Percentiles rank a stretch among this genome's conserved stretches.
These are phyloP conservation scores for Aurantiochytrium sp. DNA, from an alignment of 108 stramenopile species.

Conservation along the genomic window DNA sequence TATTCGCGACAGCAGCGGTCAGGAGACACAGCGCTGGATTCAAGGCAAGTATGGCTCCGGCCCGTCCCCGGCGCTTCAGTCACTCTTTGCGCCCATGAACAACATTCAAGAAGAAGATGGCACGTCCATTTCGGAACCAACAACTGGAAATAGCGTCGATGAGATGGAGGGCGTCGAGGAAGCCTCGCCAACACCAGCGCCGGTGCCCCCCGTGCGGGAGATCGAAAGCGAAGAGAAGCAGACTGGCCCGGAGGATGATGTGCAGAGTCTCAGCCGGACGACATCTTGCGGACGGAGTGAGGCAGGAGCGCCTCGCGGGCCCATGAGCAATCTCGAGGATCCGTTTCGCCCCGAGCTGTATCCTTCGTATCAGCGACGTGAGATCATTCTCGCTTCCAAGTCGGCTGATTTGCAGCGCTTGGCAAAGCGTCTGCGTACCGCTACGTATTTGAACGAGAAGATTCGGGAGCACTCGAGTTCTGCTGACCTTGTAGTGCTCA, in stretches of 20 bases:
- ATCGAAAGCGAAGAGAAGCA: too few species aligned
- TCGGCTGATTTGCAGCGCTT: background rate
- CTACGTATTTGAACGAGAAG: conserved; percentile 46
- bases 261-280: too few species aligned
- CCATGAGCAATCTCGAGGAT: background rate
- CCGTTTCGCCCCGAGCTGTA: background rate
- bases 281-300: too few species aligned
- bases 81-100: conserved; percentile 27
- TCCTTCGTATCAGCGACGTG: background rate
- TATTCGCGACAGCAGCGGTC: background rate
- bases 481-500: conserved; percentile 66
- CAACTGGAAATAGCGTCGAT: too few species aligned
- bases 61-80: background rate
- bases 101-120: conserved; percentile 8
- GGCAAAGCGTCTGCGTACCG: conserved; percentile 17
- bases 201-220: too few species aligned
- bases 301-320: background rate
- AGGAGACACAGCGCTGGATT: background rate
- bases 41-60: background rate
- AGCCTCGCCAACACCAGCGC: too few species aligned
- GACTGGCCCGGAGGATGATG: too few species aligned
- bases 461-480: conserved; percentile 44
- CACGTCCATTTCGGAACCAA: too few species aligned
- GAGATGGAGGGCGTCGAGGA: too few species aligned
- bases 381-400: background rate